Conservation (phyloP, 495 filamentous ascomycete genomes). For the Talaromyces trachyspermus region DNA sequence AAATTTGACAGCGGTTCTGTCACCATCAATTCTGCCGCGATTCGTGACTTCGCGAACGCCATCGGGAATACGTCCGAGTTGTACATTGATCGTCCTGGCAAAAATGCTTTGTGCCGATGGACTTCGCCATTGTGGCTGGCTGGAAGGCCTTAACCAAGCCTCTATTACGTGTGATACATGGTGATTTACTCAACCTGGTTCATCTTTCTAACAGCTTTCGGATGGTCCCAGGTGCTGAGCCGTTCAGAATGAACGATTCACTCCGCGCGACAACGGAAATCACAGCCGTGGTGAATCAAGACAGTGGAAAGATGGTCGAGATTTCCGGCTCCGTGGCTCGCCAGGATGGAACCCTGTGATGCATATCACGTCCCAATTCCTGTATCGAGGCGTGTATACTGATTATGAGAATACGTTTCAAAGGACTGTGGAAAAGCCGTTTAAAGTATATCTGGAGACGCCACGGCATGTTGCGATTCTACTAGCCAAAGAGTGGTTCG, state of each 20-base stretch:
- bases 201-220: slow-evolving; percentile 95
- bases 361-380: slow-evolving; percentile 95
- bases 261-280: slow-evolving; percentile 89
- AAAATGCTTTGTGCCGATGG: slow-evolving; percentile 92
- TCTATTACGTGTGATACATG: slow-evolving; percentile 91
- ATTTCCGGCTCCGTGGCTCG: slow-evolving; percentile 92
- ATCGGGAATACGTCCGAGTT: slow-evolving; percentile 96
- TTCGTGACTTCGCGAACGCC: slow-evolving; percentile 95
- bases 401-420: slow-evolving; percentile 98
- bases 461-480: slow-evolving; percentile 89
- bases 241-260: slow-evolving; percentile 85
- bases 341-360: slow-evolving; percentile 80
- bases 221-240: slow-evolving; percentile 91
- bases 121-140: slow-evolving; percentile 95
- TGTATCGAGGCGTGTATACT: slow-evolving; percentile 85
- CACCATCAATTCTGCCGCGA: slow-evolving; percentile 78
- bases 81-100: slow-evolving; percentile 89
- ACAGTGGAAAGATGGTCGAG: slow-evolving; percentile 98
- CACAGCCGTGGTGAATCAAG: slow-evolving; percentile 95
- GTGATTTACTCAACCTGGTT: slow-evolving; percentile 88
- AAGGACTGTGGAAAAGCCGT: slow-evolving; percentile 87
- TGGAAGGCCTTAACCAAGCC: slow-evolving; percentile 99
- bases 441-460: slow-evolving; percentile 79
- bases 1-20: slow-evolving; percentile 80
- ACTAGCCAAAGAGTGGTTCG: slow-evolving; percentile 94